Percentiles rank a stretch among this genome's conserved stretches.
phyloP scores from a whole-genome alignment of 805 yeast genomes.

The Torulaspora gathmanii region DNA sequence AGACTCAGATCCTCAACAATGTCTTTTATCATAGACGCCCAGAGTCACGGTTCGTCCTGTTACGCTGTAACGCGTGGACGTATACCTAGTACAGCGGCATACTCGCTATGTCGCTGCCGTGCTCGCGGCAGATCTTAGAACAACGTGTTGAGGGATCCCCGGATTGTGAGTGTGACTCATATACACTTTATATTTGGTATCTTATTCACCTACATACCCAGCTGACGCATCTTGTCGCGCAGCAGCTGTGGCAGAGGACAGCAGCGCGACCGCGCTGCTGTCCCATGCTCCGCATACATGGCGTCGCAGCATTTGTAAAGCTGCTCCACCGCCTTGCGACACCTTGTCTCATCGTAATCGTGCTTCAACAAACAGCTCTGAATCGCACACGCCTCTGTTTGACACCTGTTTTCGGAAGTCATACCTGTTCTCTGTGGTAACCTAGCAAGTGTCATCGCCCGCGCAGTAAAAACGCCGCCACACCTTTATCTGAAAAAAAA shows the following conservation, averaged over 20 bases:
- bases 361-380: slow-evolving; percentile 64
- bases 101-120: slow-evolving; percentile 44
- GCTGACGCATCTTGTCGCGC: slow-evolving; percentile 58
- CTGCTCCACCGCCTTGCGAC: slow-evolving; percentile 62
- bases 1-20: slow-evolving; percentile 34
- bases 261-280: slow-evolving; percentile 54
- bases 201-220: slow-evolving; percentile 30
- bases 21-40: slow-evolving; percentile 68
- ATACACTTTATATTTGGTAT: slow-evolving; percentile 6
- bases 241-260: slow-evolving; percentile 71
- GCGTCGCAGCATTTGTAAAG: slow-evolving; percentile 69
- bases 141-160: slow-evolving; percentile 10
- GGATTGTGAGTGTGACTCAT: slow-evolving; percentile 1
- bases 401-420: slow-evolving; percentile 46
- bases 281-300: slow-evolving; percentile 58
- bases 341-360: slow-evolving; percentile 67
- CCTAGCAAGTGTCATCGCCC: not conserved
- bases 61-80: slow-evolving; percentile 32
- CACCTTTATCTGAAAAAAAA: too few species aligned
- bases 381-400: slow-evolving; percentile 75
- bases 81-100: slow-evolving; percentile 15
- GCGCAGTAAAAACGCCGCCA: too few species aligned
- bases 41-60: slow-evolving; percentile 45
- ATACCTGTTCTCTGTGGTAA: not conserved
- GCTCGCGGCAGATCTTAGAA: slow-evolving; percentile 94